Conservation (phyloP, 2,329 filamentous ascomycete genomes). For the Neoarthrinium moseri region DNA sequence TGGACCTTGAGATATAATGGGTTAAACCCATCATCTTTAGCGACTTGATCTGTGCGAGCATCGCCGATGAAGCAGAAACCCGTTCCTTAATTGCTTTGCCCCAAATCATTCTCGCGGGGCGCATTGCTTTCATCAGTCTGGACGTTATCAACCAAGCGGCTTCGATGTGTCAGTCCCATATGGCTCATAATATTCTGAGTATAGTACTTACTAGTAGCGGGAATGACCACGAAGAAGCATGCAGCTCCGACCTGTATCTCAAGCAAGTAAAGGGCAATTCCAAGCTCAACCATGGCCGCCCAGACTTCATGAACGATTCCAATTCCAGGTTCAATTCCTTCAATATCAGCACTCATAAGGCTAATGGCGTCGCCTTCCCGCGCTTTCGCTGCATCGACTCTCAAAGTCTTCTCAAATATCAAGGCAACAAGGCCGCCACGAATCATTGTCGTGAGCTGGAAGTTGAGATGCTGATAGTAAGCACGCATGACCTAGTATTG, state of each 20-base stretch:
- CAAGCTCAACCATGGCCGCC: slow-evolving; percentile 35
- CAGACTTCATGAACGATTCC: slow-evolving; percentile 34
- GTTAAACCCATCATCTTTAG: slow-evolving; percentile 2
- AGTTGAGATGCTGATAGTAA: slow-evolving; percentile 26
- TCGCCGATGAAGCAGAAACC: background rate
- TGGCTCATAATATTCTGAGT: no score
- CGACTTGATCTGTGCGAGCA: slow-evolving; percentile 6
- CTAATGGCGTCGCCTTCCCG: slow-evolving; percentile 39
- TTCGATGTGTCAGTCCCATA: background rate
- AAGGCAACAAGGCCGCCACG: slow-evolving; percentile 38
- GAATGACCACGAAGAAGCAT: slow-evolving; percentile 25
- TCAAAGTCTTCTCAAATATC: slow-evolving; percentile 49
- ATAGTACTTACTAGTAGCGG: slow-evolving; percentile 25
- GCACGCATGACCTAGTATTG: slow-evolving; percentile 19
- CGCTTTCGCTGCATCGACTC: slow-evolving; percentile 22
- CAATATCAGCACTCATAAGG: slow-evolving; percentile 46
- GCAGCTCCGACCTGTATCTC: slow-evolving; percentile 31
- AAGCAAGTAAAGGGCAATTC: slow-evolving; percentile 34
- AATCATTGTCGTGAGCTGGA: slow-evolving; percentile 33
- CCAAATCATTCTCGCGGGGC: slow-evolving; percentile 6
- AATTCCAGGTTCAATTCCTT: slow-evolving; percentile 27
- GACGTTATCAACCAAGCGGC: background rate
- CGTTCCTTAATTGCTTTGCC: slow-evolving; percentile 1
- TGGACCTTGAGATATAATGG: background rate
- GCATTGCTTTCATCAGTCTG: background rate